Evolutionary conservation across 2,329 filamentous ascomycete species (phyloP).

Genomic region (Colletotrichum navitas): DNA sequence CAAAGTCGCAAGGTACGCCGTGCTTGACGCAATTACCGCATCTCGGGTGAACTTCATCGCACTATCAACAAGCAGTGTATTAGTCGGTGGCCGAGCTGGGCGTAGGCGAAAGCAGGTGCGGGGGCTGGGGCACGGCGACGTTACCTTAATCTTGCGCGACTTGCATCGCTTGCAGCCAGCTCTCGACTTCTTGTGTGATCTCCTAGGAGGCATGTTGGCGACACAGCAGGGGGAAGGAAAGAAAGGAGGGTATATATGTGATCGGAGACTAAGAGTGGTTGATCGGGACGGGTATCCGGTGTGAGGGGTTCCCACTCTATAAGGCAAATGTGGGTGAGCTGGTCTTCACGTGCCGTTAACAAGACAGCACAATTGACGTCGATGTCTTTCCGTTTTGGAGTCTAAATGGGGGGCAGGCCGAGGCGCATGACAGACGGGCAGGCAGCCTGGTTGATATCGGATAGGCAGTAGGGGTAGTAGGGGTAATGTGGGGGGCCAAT

Average conservation of each 20-base stretch:
- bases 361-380: conserved; percentile 19
- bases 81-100: background rate
- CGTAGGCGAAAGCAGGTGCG: background rate
- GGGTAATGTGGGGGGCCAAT: background rate
- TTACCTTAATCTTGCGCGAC: conserved; percentile 77
- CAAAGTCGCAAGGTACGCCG: conserved; percentile 75
- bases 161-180: conserved; percentile 76
- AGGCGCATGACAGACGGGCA: conserved; percentile 31
- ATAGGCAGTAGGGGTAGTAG: background rate
- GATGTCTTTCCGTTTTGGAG: conserved; percentile 21
- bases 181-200: conserved; percentile 78
- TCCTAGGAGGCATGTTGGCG: conserved; percentile 69
- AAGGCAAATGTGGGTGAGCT: conserved; percentile 22
- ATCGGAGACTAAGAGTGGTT: background rate
- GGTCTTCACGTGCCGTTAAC: conserved; percentile 34
- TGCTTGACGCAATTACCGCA: conserved; percentile 77
- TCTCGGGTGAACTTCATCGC: conserved; percentile 74
- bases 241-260: background rate
- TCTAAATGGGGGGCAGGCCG: conserved; percentile 12
- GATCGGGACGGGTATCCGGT: background rate
- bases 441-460: conserved; percentile 5
- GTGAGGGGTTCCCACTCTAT: conserved; percentile 30
- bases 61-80: conserved; percentile 54
- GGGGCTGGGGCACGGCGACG: conserved; percentile 15
- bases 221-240: background rate